A percentile compares a stretch with the other conserved stretches of the same genome.
Evolutionary conservation across 1,139 yeast species (phyloP).

Genomic region (Arxiozyma bovina): DNA sequence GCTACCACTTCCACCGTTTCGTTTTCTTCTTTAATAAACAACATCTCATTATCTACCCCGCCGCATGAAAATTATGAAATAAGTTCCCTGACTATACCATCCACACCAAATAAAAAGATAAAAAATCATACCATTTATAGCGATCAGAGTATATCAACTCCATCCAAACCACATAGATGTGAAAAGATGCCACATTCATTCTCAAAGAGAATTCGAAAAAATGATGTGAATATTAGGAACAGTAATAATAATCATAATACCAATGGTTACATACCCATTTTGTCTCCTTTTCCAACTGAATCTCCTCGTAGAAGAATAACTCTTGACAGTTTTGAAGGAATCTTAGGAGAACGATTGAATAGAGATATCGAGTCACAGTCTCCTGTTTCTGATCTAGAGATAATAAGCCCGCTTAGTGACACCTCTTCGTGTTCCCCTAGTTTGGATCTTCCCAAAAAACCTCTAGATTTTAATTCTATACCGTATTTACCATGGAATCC

Average conservation of each 20-base stretch:
- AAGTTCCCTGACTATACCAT: slow-evolving; percentile 6
- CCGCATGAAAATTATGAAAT: slow-evolving; percentile 3
- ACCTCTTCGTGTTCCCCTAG: slow-evolving; percentile 14
- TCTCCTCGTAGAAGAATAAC: not conserved
- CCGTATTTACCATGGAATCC: slow-evolving; percentile 3
- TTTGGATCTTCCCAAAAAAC: slow-evolving; percentile 4
- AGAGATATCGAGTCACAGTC: not conserved
- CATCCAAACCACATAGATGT: slow-evolving; percentile 9
- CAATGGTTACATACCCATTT: not conserved
- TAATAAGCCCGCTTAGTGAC: slow-evolving; percentile 18
- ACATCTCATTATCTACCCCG: slow-evolving; percentile 10
- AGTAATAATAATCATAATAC: too few species aligned
- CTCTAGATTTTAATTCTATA: slow-evolving; percentile 5
- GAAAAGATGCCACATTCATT: not conserved
- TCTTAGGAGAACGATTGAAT: slow-evolving; percentile 6
- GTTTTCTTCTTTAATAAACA: not conserved
- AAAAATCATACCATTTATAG: not conserved
- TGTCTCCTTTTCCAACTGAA: slow-evolving; percentile 1
- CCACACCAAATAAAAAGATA: slow-evolving; percentile 13
- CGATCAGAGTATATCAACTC: slow-evolving; percentile 3
- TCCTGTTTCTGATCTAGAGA: slow-evolving; percentile 13
- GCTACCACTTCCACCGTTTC: not conserved
- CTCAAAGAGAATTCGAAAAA: not conserved
- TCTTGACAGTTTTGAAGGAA: slow-evolving; percentile 2
- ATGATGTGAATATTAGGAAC: not conserved